A percentile compares a stretch with the other conserved stretches of the same genome.
Conservation (phyloP, 495 filamentous ascomycete genomes). For the Margaritispora aquatica region DNA sequence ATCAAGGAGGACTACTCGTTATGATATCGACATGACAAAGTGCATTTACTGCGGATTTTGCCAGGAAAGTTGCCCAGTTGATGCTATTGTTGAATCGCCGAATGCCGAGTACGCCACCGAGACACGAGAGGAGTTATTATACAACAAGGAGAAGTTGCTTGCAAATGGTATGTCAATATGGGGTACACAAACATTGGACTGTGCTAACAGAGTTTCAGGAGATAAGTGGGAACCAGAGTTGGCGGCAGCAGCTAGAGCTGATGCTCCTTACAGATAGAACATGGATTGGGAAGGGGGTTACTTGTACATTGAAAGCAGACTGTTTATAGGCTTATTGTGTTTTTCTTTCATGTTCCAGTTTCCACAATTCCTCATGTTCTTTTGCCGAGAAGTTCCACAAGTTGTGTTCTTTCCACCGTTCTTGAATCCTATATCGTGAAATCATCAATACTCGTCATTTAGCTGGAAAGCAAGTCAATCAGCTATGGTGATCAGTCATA, state of each 20-base stretch:
- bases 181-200: background rate
- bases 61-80: slow-evolving; percentile 97
- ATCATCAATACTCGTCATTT: too few relatives aligned
- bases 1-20: slow-evolving; percentile 87
- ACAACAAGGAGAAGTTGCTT: slow-evolving; percentile 70
- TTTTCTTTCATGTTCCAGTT: background rate
- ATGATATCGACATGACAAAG: slow-evolving; percentile 99
- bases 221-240: slow-evolving; percentile 99
- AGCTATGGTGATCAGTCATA: too few relatives aligned
- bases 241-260: slow-evolving; percentile 82
- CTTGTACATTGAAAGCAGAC: slow-evolving; percentile 8
- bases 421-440: background rate
- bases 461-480: too few relatives aligned
- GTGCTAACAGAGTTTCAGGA: slow-evolving; percentile 25
- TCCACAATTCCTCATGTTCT: too few relatives aligned
- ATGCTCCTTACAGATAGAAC: slow-evolving; percentile 77
- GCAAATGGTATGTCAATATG: slow-evolving; percentile 4
- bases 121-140: slow-evolving; percentile 92
- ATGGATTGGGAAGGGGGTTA: background rate
- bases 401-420: background rate
- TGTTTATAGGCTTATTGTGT: background rate
- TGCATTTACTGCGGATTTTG: slow-evolving; percentile 99
- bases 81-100: slow-evolving; percentile 94
- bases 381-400: too few relatives aligned
- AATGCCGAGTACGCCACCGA: slow-evolving; percentile 98